Base-by-base conservation (phyloP, 2,329 filamentous ascomycete genomes). In the Graphilbum fragrans region DNA sequence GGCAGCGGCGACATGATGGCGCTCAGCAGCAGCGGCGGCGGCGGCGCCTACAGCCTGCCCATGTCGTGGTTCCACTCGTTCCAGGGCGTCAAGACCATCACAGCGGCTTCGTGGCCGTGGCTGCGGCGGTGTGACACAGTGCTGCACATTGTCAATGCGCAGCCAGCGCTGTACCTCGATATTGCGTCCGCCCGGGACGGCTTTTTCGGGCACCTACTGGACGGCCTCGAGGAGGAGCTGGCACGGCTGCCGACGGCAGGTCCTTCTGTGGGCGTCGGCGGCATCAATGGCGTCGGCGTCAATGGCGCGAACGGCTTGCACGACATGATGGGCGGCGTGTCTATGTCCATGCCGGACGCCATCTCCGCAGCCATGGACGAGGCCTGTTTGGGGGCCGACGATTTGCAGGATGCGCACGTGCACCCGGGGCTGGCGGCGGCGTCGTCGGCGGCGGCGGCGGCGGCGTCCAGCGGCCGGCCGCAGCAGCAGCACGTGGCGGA, bases 61-160 rank as follows among this genome's bases (percentile, higher is more conserved):
- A 58, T 80, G 35, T 67, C 72, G 3, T 80, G 74, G 75, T 80
- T 81, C 46, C 76, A 80, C 52, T 71, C 77, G 4, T 80, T 79
- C 51, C 77, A 80, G 50, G 77, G 77, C 11, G 74, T 81, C 48
- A 81, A 80, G 54, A 72, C 76, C 2, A 66, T 81, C 27, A 76
- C 80, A 1, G 71, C 76, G 18, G 69, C 70, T 3, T 77, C 74
- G 14, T 81, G 77, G 77, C 71, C 70, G 43, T 80, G 71, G 69
- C 66, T 81, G 37, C 66, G 75, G 3, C 65, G 66, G 44, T 79
- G 73, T 48, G 61, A 64, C 2, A 65, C 71, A 14, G 72, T 78
- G 32, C 66, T 73, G 21, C 68, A 70, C 7, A 77, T 81, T 39
- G 79, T 81, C 46, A 74, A 79, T 50, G 72, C 73, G 1, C 77